Conservation (phyloP, 768 basidiomycete species). For the Gloeostereum incarnatum region DNA sequence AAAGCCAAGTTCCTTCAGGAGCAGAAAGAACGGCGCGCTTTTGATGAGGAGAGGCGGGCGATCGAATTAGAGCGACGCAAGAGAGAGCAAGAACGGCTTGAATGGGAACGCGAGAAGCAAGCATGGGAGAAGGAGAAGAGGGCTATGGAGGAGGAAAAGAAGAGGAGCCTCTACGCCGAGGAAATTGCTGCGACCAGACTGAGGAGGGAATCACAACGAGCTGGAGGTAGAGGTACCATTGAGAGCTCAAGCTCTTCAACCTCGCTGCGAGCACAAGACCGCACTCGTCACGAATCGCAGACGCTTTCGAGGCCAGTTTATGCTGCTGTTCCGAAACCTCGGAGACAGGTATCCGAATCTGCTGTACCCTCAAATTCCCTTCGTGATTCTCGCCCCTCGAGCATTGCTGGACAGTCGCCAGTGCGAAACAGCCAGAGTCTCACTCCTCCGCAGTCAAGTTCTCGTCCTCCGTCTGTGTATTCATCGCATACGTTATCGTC, state of each 20-base stretch:
- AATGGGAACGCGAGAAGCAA: slow-evolving; percentile 34
- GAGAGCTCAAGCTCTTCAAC: slow-evolving; percentile 24
- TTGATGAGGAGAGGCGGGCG: slow-evolving; percentile 32
- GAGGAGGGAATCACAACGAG: slow-evolving; percentile 50
- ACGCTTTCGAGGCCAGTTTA: slow-evolving; percentile 26
- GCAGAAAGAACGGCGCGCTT: slow-evolving; percentile 44
- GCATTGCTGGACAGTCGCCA: slow-evolving; percentile 24
- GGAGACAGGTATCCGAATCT: slow-evolving; percentile 37
- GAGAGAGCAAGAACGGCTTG: slow-evolving; percentile 32
- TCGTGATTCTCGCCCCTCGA: slow-evolving; percentile 35
- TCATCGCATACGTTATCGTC: slow-evolving; percentile 41
- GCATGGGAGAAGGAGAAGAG: slow-evolving; percentile 43
- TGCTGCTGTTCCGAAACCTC: slow-evolving; percentile 26
- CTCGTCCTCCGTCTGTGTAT: slow-evolving; percentile 48
- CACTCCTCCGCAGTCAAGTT: slow-evolving; percentile 24
- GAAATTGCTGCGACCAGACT: slow-evolving; percentile 52
- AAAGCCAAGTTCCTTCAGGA: slow-evolving; percentile 58
- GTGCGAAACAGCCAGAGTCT: slow-evolving; percentile 18
- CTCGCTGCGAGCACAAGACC: slow-evolving; percentile 30
- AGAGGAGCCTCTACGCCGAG: slow-evolving; percentile 42
- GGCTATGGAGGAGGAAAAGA: slow-evolving; percentile 45
- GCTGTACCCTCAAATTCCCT: slow-evolving; percentile 22
- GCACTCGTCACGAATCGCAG: slow-evolving; percentile 30
- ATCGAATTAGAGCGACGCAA: slow-evolving; percentile 33
- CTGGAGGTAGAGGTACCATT: slow-evolving; percentile 22